Evolutionary conservation across 345 rosid species (phyloP).

Genomic region (Mercurialis annua): DNA sequence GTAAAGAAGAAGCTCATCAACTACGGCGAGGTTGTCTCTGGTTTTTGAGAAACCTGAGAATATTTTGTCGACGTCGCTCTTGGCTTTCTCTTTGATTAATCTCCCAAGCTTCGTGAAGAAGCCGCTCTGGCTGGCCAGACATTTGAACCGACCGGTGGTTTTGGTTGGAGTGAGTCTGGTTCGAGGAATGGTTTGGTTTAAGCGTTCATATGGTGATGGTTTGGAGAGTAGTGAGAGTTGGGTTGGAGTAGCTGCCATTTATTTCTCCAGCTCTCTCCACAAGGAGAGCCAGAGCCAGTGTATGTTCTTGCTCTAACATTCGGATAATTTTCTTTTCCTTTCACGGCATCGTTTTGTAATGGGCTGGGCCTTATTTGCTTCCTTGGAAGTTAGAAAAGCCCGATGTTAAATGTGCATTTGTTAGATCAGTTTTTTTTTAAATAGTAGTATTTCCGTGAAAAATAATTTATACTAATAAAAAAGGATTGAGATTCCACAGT

Average conservation of each 20-base stretch:
- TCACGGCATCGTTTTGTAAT: conserved; percentile 16
- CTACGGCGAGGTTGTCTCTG: conserved; percentile 83
- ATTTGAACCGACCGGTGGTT: conserved; percentile 38
- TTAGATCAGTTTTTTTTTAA: too few species aligned
- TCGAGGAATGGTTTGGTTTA: conserved; percentile 23
- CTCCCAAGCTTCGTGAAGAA: conserved; percentile 89
- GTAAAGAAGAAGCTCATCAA: conserved; percentile 86
- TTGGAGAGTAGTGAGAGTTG: conserved; percentile 53
- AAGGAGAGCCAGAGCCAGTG: background rate
- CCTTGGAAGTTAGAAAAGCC: too few species aligned
- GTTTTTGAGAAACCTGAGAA: conserved; percentile 92
- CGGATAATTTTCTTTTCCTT: background rate
- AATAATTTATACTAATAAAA: too few species aligned
- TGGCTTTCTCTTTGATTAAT: conserved; percentile 85
- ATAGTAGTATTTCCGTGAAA: too few species aligned
- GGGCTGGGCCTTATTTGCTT: background rate
- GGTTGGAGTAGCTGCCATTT: conserved; percentile 48
- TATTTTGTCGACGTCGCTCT: conserved; percentile 86
- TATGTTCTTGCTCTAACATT: background rate
- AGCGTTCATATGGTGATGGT: conserved; percentile 19
- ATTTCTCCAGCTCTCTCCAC: background rate
- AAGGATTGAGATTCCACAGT: too few species aligned
- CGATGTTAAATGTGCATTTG: too few species aligned
- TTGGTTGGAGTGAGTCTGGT: conserved; percentile 6
- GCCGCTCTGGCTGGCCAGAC: conserved; percentile 75